A percentile compares a stretch with the other conserved stretches of the same genome.
phyloP scores from a whole-genome alignment of 1,139 yeast species.

The Candida mesenterica region DNA sequence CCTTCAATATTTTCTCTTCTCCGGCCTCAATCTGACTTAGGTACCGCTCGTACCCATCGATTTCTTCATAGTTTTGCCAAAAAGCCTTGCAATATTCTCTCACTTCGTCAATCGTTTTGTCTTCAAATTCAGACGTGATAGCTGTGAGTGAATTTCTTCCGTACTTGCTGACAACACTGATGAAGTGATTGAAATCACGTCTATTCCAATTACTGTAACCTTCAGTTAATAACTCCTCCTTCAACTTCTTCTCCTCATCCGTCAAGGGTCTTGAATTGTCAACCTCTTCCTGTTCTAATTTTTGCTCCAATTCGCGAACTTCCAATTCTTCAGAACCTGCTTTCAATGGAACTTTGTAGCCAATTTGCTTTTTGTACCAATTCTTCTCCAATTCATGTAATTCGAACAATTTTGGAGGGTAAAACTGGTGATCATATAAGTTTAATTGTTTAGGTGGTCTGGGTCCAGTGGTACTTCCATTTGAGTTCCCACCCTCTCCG shows the following conservation, averaged over 20 bases:
- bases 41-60: conserved; percentile 72
- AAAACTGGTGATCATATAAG: conserved; percentile 73
- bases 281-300: conserved; percentile 59
- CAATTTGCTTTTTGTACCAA: conserved; percentile 52
- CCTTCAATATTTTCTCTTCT: conserved; percentile 62
- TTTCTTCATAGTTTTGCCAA: conserved; percentile 62
- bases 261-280: conserved; percentile 64
- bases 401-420: conserved; percentile 58
- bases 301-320: conserved; percentile 52
- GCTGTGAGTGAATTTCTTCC: conserved; percentile 65
- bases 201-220: conserved; percentile 72
- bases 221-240: conserved; percentile 51
- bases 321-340: conserved; percentile 42
- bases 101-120: conserved; percentile 66
- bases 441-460: conserved; percentile 68
- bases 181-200: conserved; percentile 68
- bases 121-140: conserved; percentile 64
- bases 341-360: conserved; percentile 48
- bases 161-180: conserved; percentile 58
- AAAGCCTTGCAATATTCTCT: conserved; percentile 63
- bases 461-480: conserved; percentile 42
- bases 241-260: conserved; percentile 61
- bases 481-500: conserved; percentile 15
- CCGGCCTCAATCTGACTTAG: conserved; percentile 70
- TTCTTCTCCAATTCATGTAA: conserved; percentile 66